phyloP scores from a whole-genome alignment of 2,329 filamentous ascomycete genomes.

The Hypoxylon sp. region DNA sequence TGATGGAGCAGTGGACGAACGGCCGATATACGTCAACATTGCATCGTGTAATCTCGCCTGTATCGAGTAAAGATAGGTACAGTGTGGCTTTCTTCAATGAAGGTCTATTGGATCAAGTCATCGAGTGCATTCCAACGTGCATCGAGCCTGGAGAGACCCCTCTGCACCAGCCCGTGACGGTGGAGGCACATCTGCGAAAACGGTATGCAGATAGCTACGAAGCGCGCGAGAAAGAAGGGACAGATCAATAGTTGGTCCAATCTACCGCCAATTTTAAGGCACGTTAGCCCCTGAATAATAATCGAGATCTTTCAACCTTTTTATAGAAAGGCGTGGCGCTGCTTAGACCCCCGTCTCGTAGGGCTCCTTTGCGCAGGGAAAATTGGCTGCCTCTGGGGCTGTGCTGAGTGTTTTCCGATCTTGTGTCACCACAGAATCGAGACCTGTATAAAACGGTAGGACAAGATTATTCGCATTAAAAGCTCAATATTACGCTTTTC shows the following conservation, averaged over 20 bases:
- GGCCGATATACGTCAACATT: slow-evolving; percentile 52
- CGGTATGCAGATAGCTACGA: slow-evolving; percentile 40
- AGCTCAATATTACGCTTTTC: too few species aligned
- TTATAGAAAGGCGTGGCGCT: too few species aligned
- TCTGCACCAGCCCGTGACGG: slow-evolving; percentile 52
- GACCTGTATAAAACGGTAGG: too few species aligned
- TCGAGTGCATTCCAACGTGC: slow-evolving; percentile 56
- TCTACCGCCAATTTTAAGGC: too few species aligned
- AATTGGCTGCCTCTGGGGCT: too few species aligned
- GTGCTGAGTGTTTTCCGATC: too few species aligned
- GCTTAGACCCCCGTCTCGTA: too few species aligned
- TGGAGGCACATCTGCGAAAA: slow-evolving; percentile 53
- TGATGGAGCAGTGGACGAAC: slow-evolving; percentile 53
- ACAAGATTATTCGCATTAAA: too few species aligned
- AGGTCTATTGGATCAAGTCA: slow-evolving; percentile 53
- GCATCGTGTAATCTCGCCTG: slow-evolving; percentile 52
- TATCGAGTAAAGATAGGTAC: slow-evolving; percentile 48
- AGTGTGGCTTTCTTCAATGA: slow-evolving; percentile 55
- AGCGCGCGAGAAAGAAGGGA: background rate
- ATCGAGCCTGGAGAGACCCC: slow-evolving; percentile 53
- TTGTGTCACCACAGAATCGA: too few species aligned
- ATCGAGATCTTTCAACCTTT: too few species aligned
- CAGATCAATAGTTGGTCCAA: background rate
- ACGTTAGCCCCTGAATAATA: too few species aligned
- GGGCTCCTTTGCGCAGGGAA: too few species aligned